Base-by-base conservation (phyloP, 306 rosid genomes). In the Inga laurina region DNA sequence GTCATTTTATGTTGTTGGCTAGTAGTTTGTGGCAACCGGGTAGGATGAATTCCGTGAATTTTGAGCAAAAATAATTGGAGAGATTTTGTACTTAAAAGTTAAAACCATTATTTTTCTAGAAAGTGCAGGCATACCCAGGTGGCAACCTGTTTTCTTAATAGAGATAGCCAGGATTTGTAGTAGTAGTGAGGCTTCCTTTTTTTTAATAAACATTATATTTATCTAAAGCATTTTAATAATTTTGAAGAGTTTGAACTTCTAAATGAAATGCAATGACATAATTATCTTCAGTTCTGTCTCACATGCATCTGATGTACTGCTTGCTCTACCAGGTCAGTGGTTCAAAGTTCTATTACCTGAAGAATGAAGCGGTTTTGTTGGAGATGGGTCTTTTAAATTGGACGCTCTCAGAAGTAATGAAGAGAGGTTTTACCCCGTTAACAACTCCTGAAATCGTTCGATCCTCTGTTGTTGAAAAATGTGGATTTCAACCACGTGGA, bases 401-500 rank as follows among this genome's bases (percentile, higher is more conserved):
- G 99, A 91, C 99, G 41, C 93, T 96, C 61, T 88, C 90, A 2
- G 97, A 94, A 89, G 98, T 94, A 80, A 89, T 88, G 94, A 92
- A 91, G 88, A 84, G 87, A 72, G 99, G 98, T 64, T 96, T 94
- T 84, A 92, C 82, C 75, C 98, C 94, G n/a, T 72, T 94, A 84
- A 96, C 88, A 57, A 94, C 99, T 9, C 99, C 99, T 45, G 98
- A 96, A 87, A 85, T 96, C 68, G 99, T 96, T n/a, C 91, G 98
- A 82, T 92, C 99, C 12, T 90, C 97, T 27, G 84, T 96, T 75
- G 97, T 96, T 86, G 99, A 96, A 87, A 96, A 94, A 84, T 94
- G 98, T 81, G 99, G 99, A 62, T 96, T 96, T 84, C 98, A 92
- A 83, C 99, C 99, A 14, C 98, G 98, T 66, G 98, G 91, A 74